Evolutionary conservation across 2,329 filamentous ascomycete genomes (phyloP), one percentile per base, ranked within the genome.

Genomic region (Aspergillus vadensis): DNA sequence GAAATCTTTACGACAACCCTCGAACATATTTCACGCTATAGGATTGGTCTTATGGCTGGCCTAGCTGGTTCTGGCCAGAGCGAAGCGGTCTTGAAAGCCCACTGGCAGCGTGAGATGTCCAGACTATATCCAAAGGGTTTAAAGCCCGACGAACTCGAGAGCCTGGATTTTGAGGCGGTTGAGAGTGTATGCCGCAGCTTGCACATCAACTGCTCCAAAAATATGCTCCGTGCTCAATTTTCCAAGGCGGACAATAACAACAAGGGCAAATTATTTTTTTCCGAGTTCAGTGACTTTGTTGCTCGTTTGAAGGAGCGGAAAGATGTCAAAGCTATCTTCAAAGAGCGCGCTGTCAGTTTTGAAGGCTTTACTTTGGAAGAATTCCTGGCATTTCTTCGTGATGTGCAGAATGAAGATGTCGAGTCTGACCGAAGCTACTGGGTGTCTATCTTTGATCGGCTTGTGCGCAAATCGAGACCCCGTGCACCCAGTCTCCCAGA

Each of bases 41-140:
- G 95, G 57, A 92, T 96, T 64, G 91, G 93, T 57, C 85, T 95
- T 69, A 96, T 98, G 90, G 88, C 91, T 12, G 95, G 92, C 5
- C 80, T 99, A 59, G 91, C 94, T 76, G 88, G 91, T 25, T 83
- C 82, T 44, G 79, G 79, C 5, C 96, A 93, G 72, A 88, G 91
- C 65, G 88, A 96, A 71, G 89, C 89, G 66, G 92, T 91, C 51
- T 86, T 97, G 55, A 87, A 88, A 57, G 85, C 87, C 50, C 93
- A 96, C 76, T 99, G 95, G 95, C 86, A 88, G 63, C 87, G 85
- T 48, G 92, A 96, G 74, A 95, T 96, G 86, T 82, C 84, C 30
- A 88, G 88, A 70, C 84, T 89, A 58, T 87, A 85, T 64, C 81
- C 82, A 10, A 68, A 71, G 23, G 74, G 71, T 17, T 56, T 65